Conservation (phyloP, 306 rosid genomes). For the Dryas octopetala region DNA sequence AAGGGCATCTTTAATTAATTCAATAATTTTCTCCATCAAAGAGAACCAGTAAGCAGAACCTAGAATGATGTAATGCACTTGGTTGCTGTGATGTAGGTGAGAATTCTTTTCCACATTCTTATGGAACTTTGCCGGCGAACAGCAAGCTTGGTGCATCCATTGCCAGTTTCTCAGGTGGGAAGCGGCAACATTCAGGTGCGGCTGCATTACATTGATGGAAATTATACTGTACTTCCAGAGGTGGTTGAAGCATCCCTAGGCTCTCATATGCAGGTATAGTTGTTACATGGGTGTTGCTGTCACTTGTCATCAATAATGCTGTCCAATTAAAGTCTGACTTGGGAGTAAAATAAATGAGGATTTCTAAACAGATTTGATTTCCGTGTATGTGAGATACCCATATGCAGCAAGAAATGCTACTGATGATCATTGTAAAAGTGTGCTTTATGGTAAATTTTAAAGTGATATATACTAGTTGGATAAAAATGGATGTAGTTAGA, state of each 20-base stretch:
- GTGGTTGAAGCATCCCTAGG: conserved; percentile 94
- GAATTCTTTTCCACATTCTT: conserved; percentile 79
- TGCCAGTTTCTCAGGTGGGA: conserved; percentile 95
- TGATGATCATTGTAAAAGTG: background rate
- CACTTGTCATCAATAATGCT: background rate
- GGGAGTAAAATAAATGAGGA: conserved; percentile 6
- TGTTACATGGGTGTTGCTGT: background rate
- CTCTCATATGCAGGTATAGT: conserved; percentile 87
- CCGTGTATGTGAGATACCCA: background rate
- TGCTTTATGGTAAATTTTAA: background rate
- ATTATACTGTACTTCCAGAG: conserved; percentile 89
- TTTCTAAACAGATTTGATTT: background rate
- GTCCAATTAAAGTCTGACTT: background rate
- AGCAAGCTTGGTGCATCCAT: conserved; percentile 62
- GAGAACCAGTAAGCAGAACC: background rate
- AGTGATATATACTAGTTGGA: background rate
- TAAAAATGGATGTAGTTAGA: background rate
- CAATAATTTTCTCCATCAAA: background rate
- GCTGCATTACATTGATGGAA: conserved; percentile 92
- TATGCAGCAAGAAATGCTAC: background rate
- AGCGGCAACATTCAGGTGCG: conserved; percentile 82
- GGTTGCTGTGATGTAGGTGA: conserved; percentile 60
- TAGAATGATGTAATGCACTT: conserved; percentile 21
- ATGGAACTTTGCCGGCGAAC: conserved; percentile 91
- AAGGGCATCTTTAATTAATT: background rate